Percentiles rank a stretch among this genome's conserved stretches.
phyloP scores from a whole-genome alignment of 768 basidiomycete genomes.

The Tylopilus sp. region DNA sequence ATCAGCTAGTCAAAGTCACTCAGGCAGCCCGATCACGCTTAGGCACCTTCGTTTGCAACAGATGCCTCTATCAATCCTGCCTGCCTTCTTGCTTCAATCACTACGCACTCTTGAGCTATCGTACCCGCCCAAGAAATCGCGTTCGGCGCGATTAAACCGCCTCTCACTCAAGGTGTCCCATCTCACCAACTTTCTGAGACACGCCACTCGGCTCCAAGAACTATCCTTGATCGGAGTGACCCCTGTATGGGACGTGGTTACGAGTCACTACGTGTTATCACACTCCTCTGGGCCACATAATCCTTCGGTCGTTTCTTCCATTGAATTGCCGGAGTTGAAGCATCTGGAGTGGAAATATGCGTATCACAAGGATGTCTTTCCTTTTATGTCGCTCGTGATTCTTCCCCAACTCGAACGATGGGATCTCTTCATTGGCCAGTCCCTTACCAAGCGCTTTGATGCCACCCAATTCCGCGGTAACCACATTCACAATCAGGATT shows the following conservation, averaged over 20 bases:
- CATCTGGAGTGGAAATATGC: conserved; percentile 49
- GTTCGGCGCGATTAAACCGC: conserved; percentile 22
- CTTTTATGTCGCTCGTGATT: conserved; percentile 41
- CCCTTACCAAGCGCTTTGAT: conserved; percentile 28
- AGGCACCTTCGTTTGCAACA: conserved; percentile 39
- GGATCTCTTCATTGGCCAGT: conserved; percentile 42
- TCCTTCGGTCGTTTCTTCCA: conserved; percentile 13
- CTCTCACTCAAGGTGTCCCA: conserved; percentile 39
- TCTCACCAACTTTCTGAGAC: conserved; percentile 35
- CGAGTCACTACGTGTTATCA: conserved; percentile 8
- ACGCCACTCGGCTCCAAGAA: conserved; percentile 40
- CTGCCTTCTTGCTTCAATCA: conserved; percentile 36
- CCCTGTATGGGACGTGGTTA: conserved; percentile 36
- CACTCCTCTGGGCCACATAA: conserved; percentile 5
- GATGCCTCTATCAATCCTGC: conserved; percentile 39
- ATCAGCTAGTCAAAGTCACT: conserved; percentile 5
- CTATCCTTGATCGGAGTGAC: conserved; percentile 42
- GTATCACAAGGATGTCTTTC: conserved; percentile 39
- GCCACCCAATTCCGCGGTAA: conserved; percentile 29
- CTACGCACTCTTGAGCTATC: conserved; percentile 42
- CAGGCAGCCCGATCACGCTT: conserved; percentile 13
- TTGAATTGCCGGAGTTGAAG: conserved; percentile 39
- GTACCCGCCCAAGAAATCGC: conserved; percentile 33
- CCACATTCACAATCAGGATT: conserved; percentile 27
- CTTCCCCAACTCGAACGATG: conserved; percentile 41